Percentiles rank a stretch among this genome's conserved stretches.
These are phyloP conservation scores for Albugo candida DNA, from an alignment of 352 stramenopile genomes.

Conservation along the genomic window DNA sequence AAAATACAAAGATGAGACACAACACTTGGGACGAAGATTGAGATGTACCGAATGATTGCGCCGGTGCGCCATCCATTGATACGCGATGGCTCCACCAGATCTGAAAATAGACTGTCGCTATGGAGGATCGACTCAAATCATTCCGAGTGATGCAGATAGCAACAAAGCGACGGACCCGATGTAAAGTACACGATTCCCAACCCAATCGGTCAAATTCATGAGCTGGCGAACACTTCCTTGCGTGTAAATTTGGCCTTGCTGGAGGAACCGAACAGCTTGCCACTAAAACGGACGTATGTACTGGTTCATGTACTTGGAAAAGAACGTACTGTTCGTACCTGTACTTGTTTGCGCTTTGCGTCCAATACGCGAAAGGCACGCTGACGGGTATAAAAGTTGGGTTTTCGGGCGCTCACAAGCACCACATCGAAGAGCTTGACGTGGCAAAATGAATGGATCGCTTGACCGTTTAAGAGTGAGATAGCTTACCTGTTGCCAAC, in stretches of 20 bases:
- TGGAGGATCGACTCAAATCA: neutral
- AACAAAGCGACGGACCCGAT: conserved; percentile 40
- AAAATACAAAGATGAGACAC: neutral
- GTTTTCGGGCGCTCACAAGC: conserved; percentile 79
- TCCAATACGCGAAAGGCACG: conserved; percentile 61
- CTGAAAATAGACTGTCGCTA: conserved; percentile 85
- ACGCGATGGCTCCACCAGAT: conserved; percentile 85
- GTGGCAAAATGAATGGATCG: neutral
- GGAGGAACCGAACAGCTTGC: conserved; percentile 41
- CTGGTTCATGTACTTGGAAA: conserved; percentile 12
- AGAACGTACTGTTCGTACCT: conserved; percentile 10
- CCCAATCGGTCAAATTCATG: conserved; percentile 36
- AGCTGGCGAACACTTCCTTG: conserved; percentile 56
- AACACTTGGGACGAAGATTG: neutral
- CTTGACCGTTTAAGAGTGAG: neutral
- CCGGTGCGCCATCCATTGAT: conserved; percentile 87
- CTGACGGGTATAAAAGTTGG: conserved; percentile 80
- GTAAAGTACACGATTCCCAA: conserved; percentile 76
- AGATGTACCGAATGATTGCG: conserved; percentile 69
- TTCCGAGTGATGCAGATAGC: neutral
- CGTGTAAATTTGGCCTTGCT: conserved; percentile 50
- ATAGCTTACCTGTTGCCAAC: conserved; percentile 48
- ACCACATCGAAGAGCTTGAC: conserved; percentile 75
- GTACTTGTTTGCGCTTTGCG: conserved; percentile 35
- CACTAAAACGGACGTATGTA: conserved; percentile 30